Evolutionary conservation across 2,329 filamentous ascomycete species (phyloP), one percentile per base, ranked within the genome.

Genomic region (Trichoderma sp.): DNA sequence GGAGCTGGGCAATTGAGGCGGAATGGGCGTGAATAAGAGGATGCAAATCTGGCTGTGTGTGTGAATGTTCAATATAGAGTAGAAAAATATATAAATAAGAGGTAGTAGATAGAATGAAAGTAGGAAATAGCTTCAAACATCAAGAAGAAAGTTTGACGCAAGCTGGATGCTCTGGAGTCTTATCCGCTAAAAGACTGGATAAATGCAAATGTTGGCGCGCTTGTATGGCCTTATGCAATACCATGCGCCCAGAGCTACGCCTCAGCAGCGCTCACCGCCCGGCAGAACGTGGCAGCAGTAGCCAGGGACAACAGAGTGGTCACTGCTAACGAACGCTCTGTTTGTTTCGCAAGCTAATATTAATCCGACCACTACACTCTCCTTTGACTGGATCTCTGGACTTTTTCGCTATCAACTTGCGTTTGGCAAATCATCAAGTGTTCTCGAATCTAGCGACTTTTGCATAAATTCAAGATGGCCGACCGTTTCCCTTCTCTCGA

Each of bases 401-500:
- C 46, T 11, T 55, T 5, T 52, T 59, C 8, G 14, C 30, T 28
- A 18, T 56, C 43, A 43, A 52, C 51, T 7, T 56, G 32, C 18
- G 43, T 30, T 37, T 46, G 43, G 18, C 28, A 26, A 37, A 26
- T 13, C n/a, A 54, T 37, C 26, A 54, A 43, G 34, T 18, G 34
- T 30, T 59, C 16, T 24, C 14, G 32, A 59, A 32, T 43, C 24
- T 16, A 24, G 26, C 56, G n/a, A 30, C 39, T 59, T 64, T 24
- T 28, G 28, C 43, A 34, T 28, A 14, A 54, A 6, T 51, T 70
- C 76, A 82, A 76, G 55, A 94, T 94, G 91, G 91, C 91, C 59
- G 90, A 93, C 81, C 84, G 90, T 76, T 94, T 94, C 79, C 91
- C 91, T 74, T 92, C 91, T 56, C 82, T 94, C 75, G 91, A 94